Evolutionary conservation across 2,329 filamentous ascomycete species (phyloP).

Genomic region (Colletotrichum musicola): DNA sequence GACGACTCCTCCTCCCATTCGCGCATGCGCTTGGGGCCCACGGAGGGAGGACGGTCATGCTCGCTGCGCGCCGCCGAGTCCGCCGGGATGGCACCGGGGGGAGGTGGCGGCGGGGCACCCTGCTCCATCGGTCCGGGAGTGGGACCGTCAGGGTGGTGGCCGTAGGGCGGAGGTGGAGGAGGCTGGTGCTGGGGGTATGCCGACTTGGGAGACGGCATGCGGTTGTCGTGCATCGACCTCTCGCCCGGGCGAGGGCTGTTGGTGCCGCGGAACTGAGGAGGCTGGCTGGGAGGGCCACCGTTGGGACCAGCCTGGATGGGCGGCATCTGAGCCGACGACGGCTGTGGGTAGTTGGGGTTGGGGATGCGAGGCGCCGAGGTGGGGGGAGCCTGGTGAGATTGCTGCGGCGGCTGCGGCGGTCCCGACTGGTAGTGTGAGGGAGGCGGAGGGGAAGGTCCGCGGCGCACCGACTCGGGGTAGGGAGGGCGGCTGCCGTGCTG

Average conservation of each 20-base stretch:
- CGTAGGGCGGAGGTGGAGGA: constrained; percentile 63
- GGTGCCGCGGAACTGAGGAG: constrained; percentile 79
- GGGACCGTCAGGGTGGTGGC: constrained; percentile 76
- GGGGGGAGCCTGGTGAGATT: constrained; percentile 55
- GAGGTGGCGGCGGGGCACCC: constrained; percentile 75
- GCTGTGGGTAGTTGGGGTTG: constrained; percentile 70
- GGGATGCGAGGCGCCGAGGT: constrained; percentile 65
- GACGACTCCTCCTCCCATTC: constrained; percentile 92
- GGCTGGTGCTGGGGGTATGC: constrained; percentile 83
- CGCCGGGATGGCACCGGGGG: constrained; percentile 66
- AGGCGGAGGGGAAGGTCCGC: constrained; percentile 67
- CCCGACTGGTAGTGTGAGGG: constrained; percentile 61
- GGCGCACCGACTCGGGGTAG: constrained; percentile 53
- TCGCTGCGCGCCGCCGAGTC: constrained; percentile 73
- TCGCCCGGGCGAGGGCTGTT: constrained; percentile 88
- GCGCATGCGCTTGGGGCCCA: constrained; percentile 84
- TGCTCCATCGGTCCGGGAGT: constrained; percentile 73
- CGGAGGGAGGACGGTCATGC: constrained; percentile 82
- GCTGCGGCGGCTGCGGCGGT: constrained; percentile 64
- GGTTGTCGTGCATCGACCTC: constrained; percentile 83
- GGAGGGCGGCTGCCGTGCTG: constrained; percentile 39
- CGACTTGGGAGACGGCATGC: constrained; percentile 91
- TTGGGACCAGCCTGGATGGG: constrained; percentile 54
- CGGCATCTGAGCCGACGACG: constrained; percentile 54
- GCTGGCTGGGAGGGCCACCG: constrained; percentile 60